phyloP scores from a whole-genome alignment of 202 grass and related monocot genomes.

The Carex arenaria region DNA sequence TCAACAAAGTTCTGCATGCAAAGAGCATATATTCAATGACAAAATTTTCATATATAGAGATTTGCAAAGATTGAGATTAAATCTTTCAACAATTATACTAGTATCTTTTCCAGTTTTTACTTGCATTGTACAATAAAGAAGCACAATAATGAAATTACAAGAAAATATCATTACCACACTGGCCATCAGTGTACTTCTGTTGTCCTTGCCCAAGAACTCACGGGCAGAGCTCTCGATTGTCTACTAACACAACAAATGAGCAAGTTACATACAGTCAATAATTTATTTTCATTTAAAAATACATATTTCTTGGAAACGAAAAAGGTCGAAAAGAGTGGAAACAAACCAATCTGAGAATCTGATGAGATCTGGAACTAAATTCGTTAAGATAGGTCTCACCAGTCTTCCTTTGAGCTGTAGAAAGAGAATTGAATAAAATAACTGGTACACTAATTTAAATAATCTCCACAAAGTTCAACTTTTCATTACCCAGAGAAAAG shows the following conservation, averaged over 20 bases:
- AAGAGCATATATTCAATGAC: conserved; percentile 19
- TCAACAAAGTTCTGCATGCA: conserved; percentile 92
- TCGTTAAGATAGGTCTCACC: conserved; percentile 96
- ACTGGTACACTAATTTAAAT: conserved; percentile 1
- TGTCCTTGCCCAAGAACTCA: conserved; percentile 88
- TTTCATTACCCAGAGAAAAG: neutral
- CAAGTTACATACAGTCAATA: conserved; percentile 28
- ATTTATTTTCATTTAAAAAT: conserved; percentile 3
- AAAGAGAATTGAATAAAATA: conserved; percentile 35
- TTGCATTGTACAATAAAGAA: neutral
- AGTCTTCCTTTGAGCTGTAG: conserved; percentile 78
- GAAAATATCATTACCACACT: conserved; percentile 62
- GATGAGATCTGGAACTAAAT: conserved; percentile 99
- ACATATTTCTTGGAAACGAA: conserved; percentile 17
- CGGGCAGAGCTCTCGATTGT: conserved; percentile 89
- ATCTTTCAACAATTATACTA: neutral
- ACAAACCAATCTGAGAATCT: conserved; percentile 90
- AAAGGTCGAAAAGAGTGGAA: conserved; percentile 12
- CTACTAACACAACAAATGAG: conserved; percentile 35
- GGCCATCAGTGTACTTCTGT: conserved; percentile 71
- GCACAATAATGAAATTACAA: conserved; percentile 11
- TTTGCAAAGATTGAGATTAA: neutral
- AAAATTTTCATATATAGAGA: neutral
- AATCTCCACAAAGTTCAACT: conserved; percentile 20
- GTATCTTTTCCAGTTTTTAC: neutral